Conservation (phyloP, 2,329 filamentous ascomycete species). For the Hirsutella thompsonii region DNA sequence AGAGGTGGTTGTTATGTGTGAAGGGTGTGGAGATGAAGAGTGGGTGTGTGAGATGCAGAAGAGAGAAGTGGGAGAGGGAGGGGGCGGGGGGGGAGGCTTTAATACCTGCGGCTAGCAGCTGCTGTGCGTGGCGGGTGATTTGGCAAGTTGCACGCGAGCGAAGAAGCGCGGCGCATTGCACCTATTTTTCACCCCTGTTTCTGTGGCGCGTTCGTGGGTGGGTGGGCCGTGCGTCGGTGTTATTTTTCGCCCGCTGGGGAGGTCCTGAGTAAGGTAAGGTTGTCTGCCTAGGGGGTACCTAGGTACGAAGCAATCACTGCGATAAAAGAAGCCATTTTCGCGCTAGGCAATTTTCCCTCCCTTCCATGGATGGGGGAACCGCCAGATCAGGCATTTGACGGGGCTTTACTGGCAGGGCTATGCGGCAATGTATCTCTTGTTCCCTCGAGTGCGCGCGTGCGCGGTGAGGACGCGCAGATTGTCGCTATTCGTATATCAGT, state of each 20-base stretch:
- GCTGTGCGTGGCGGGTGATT: constrained; percentile 23
- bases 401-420: too few species aligned
- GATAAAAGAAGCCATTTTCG: too few species aligned
- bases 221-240: constrained; percentile 10
- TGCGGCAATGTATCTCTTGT: too few species aligned
- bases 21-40: constrained; percentile 15
- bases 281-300: too few species aligned
- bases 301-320: too few species aligned
- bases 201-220: constrained; percentile 3
- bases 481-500: too few species aligned
- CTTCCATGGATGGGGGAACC: neutral
- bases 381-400: neutral
- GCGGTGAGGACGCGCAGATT: too few species aligned
- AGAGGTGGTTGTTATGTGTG: constrained; percentile 14
- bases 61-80: constrained; percentile 20
- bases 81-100: constrained; percentile 34
- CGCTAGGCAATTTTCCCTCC: too few species aligned
- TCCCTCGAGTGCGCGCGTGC: too few species aligned
- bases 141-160: constrained; percentile 8
- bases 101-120: constrained; percentile 22
- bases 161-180: neutral
- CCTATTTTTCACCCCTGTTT: neutral
- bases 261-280: too few species aligned
- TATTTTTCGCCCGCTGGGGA: neutral
- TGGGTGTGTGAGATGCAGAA: constrained; percentile 28